Evolutionary conservation across 441 rosid genomes (phyloP).

Genomic region (Cnidoscolus chayamansa): DNA sequence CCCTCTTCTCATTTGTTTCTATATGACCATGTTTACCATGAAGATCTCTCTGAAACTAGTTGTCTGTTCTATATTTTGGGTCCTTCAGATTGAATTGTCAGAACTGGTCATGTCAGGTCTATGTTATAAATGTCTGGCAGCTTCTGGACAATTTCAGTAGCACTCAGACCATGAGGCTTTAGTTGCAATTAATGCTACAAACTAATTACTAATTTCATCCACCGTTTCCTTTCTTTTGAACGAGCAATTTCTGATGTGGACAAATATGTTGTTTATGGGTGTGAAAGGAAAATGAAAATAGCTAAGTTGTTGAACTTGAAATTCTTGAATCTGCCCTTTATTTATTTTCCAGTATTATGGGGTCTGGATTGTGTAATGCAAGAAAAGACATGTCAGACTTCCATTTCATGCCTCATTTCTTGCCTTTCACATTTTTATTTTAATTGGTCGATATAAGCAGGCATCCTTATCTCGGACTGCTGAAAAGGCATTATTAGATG

Average conservation of each 20-base stretch:
- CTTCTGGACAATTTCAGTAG: not conserved
- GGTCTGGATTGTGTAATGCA: not conserved
- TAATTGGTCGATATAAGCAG: conserved; percentile 42
- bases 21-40: too few species aligned
- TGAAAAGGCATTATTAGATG: conserved; percentile 66
- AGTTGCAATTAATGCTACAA: not conserved
- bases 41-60: not conserved
- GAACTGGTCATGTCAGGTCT: not conserved
- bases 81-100: not conserved
- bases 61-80: conserved; percentile 8
- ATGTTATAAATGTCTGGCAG: not conserved
- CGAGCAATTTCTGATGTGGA: not conserved
- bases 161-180: not conserved
- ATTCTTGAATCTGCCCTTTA: not conserved
- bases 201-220: not conserved
- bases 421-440: not conserved
- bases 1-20: not conserved
- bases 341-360: not conserved
- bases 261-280: not conserved
- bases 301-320: not conserved
- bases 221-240: not conserved
- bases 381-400: conserved; percentile 7
- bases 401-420: not conserved
- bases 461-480: conserved; percentile 70
- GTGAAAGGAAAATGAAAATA: not conserved